phyloP scores from a whole-genome alignment of 2,329 filamentous ascomycete genomes.

The Xylaria sp. region DNA sequence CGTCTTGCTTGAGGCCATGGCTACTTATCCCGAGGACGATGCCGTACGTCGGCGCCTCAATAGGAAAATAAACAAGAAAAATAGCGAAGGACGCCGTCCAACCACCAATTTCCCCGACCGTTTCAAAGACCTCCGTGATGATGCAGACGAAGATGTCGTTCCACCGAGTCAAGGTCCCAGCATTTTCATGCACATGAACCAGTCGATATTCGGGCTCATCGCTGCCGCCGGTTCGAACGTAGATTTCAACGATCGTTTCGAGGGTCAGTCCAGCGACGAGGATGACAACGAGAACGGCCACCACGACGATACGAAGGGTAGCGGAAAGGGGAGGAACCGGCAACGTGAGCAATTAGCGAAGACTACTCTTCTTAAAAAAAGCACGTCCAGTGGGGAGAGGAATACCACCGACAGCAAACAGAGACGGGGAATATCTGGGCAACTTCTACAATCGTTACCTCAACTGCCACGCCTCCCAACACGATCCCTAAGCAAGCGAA shows the following conservation, averaged over 20 bases:
- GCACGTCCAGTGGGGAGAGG: conserved; percentile 51
- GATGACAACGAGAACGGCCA: conserved; percentile 61
- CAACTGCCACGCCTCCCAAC: conserved; percentile 61
- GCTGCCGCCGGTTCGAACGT: conserved; percentile 85
- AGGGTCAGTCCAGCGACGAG: conserved; percentile 82
- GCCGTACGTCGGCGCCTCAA: conserved; percentile 53
- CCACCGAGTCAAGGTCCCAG: conserved; percentile 57
- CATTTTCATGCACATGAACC: conserved; percentile 81
- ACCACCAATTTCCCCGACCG: conserved; percentile 65
- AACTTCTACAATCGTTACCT: conserved; percentile 72
- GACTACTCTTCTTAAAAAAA: conserved; percentile 49
- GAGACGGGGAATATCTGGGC: conserved; percentile 70
- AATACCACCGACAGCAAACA: conserved; percentile 56
- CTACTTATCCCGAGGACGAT: conserved; percentile 49
- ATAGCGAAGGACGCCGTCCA: conserved; percentile 52
- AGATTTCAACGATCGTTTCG: conserved; percentile 84
- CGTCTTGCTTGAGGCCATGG: conserved; percentile 38
- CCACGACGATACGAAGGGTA: conserved; percentile 28
- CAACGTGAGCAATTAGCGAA: conserved; percentile 45
- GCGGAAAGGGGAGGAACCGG: conserved; percentile 41
- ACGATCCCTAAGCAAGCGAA: conserved; percentile 54
- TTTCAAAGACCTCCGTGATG: conserved; percentile 59
- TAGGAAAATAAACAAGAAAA: conserved; percentile 59
- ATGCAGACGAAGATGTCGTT: conserved; percentile 61
- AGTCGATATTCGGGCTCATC: conserved; percentile 93